Evolutionary conservation across 768 basidiomycete genomes (phyloP), one percentile per base, ranked within the genome.

Genomic region (Phaffia tasmanica): DNA sequence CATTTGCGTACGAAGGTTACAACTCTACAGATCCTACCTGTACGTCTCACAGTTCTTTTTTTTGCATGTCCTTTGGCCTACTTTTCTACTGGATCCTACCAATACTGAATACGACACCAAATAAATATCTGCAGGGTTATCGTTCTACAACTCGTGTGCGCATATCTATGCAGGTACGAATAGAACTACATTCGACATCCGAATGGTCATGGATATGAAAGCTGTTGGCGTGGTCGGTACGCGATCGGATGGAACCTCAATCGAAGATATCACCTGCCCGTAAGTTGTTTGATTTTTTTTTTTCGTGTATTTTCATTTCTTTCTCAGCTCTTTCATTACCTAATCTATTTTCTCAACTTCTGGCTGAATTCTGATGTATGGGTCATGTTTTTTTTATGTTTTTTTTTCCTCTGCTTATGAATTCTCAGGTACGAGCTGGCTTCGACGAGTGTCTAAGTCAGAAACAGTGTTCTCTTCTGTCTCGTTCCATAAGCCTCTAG

Each of bases 21-120:
- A 95, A 97, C 73, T 80, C 82, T 55, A 83, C 85, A 5, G 92
- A 97, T 76, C 79, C 81, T 47, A 94, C 92, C 25, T 97, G 91
- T 89, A 71, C 62, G 77, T 72, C 23, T 49, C 5, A 71, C 81
- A 11, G 19, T 29, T 74, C 3, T 25, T 67, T 18, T 47, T n/a
- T 60, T 65, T 54, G 15, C 67, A 42, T 16, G 29, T 60, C 66
- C 42, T n/a, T 64, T 30, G 18, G 42, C 46, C 65, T 25, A 70
- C 62, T 63, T 19, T 71, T 60, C 23, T 51, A 5, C 25, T 11
- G 35, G 35, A 42, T 5, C 6, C 35, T 42, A 4, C 11, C 11
- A 18, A 8, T 57, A 50, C 58, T 65, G 47, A 54, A 5, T 9
- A 54, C n/a, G 15, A 23, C 29, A 54, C 15, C 53, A 15, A 5